Conservation (phyloP, 495 filamentous ascomycete genomes). For the Neurospora sp. region DNA sequence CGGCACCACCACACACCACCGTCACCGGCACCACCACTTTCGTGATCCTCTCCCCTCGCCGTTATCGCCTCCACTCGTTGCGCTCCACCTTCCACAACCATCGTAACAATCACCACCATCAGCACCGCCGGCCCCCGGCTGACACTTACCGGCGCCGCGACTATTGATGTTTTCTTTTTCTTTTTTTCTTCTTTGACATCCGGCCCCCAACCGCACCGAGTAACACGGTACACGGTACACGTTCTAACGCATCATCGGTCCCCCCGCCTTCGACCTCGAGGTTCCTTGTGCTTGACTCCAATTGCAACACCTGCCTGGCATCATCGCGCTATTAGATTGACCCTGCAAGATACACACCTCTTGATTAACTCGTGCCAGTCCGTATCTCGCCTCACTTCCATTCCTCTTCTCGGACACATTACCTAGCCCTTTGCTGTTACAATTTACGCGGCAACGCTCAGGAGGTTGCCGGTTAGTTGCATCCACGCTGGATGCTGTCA, state of each 20-base stretch:
- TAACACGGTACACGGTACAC: neutral
- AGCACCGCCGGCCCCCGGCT: neutral
- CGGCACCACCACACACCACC: neutral
- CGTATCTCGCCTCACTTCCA: neutral
- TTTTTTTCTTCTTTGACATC: neutral
- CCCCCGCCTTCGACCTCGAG: neutral
- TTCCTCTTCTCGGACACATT: neutral
- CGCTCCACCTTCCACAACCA: neutral
- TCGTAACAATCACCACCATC: neutral
- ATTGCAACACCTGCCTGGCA: neutral
- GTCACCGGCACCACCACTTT: neutral
- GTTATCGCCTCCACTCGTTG: neutral
- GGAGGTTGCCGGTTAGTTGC: constrained; percentile 18
- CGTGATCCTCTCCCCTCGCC: neutral
- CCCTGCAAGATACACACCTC: neutral
- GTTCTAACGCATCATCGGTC: neutral
- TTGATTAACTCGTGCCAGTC: neutral
- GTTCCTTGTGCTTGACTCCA: neutral
- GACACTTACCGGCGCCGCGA: neutral
- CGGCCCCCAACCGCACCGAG: neutral
- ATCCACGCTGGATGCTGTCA: constrained; percentile 17
- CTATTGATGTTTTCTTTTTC: neutral
- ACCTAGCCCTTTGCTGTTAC: neutral
- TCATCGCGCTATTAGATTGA: neutral
- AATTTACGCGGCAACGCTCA: neutral